Evolutionary conservation across 371 early-diverging fungal genomes (phyloP).

Genomic region (Mucor lusitanicus): DNA sequence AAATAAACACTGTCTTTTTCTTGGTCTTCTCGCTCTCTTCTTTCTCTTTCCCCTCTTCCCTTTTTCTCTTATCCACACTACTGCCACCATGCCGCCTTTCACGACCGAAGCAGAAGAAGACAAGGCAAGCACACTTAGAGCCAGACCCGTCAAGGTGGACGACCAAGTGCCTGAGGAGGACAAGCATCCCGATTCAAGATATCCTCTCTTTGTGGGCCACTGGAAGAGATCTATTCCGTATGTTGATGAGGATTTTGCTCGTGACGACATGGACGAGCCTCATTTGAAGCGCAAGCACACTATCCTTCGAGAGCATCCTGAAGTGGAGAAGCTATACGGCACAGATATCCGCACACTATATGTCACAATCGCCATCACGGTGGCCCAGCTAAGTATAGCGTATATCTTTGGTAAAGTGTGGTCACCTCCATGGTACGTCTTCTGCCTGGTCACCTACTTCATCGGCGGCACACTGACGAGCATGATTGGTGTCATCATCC

Average conservation of each 20-base stretch:
- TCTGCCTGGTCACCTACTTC: constrained; percentile 66
- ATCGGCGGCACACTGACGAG: constrained; percentile 86
- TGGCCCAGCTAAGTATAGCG: constrained; percentile 75
- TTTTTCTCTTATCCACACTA: not conserved
- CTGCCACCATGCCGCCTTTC: constrained; percentile 18
- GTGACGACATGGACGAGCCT: constrained; percentile 92
- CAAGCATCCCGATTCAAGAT: constrained; percentile 69
- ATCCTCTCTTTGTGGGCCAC: constrained; percentile 79
- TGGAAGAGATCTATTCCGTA: constrained; percentile 85
- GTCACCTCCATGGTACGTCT: constrained; percentile 58
- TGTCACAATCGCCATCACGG: constrained; percentile 68
- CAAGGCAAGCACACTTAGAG: constrained; percentile 5
- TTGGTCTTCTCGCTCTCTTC: not conserved
- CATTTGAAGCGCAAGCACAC: constrained; percentile 88
- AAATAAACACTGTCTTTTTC: not conserved
- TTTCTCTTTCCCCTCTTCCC: not conserved
- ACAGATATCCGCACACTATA: constrained; percentile 77
- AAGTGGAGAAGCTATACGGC: constrained; percentile 84
- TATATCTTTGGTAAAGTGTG: constrained; percentile 74
- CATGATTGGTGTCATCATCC: constrained; percentile 80
- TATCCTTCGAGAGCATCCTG: constrained; percentile 84
- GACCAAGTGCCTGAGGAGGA: constrained; percentile 1
- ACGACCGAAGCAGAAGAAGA: constrained; percentile 14
- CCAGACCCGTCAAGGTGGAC: not conserved
- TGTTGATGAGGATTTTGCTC: constrained; percentile 74